These are phyloP conservation scores for Verticillium albo-atrum DNA, from an alignment of 2,329 filamentous ascomycete species.

Conservation along the genomic window DNA sequence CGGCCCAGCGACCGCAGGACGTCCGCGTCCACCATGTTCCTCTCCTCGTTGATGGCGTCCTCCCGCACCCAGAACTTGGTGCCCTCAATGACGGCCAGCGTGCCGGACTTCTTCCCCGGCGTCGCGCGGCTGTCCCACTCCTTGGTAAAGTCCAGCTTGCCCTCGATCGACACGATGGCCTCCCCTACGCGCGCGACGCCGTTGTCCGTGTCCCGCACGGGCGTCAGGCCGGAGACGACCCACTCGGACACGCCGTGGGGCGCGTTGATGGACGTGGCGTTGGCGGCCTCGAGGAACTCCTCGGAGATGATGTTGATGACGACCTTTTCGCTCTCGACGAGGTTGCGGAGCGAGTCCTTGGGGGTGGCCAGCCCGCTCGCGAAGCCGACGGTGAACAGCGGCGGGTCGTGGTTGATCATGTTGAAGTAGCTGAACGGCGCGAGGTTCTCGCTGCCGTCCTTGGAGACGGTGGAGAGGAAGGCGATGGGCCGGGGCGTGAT, in stretches of 20 bases:
- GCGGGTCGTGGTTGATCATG: constrained; percentile 80
- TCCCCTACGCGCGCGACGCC: constrained; percentile 76
- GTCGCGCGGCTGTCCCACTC: constrained; percentile 72
- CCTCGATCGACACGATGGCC: constrained; percentile 79
- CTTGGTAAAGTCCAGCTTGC: constrained; percentile 65
- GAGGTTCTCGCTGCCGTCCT: constrained; percentile 66
- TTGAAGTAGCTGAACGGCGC: constrained; percentile 88
- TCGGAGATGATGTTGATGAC: constrained; percentile 86
- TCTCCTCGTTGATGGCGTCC: constrained; percentile 78
- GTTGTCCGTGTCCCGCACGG: constrained; percentile 55
- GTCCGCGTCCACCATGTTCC: constrained; percentile 65
- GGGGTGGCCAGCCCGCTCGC: constrained; percentile 40
- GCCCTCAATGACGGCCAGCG: constrained; percentile 75
- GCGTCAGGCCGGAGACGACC: constrained; percentile 63
- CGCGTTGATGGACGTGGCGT: constrained; percentile 72
- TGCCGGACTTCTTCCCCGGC: constrained; percentile 70
- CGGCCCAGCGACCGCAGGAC: constrained; percentile 73
- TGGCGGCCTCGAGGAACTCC: constrained; percentile 82
- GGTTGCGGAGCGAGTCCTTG: constrained; percentile 77
- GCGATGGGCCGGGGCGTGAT: constrained; percentile 80
- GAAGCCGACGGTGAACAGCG: constrained; percentile 66
- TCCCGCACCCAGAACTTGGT: constrained; percentile 85
- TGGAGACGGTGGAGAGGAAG: constrained; percentile 50
- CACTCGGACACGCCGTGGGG: constrained; percentile 69
- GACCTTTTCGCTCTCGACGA: constrained; percentile 69